Base-by-base conservation (phyloP, 208 protist genomes). In the Naegleria lovaniensis region DNA sequence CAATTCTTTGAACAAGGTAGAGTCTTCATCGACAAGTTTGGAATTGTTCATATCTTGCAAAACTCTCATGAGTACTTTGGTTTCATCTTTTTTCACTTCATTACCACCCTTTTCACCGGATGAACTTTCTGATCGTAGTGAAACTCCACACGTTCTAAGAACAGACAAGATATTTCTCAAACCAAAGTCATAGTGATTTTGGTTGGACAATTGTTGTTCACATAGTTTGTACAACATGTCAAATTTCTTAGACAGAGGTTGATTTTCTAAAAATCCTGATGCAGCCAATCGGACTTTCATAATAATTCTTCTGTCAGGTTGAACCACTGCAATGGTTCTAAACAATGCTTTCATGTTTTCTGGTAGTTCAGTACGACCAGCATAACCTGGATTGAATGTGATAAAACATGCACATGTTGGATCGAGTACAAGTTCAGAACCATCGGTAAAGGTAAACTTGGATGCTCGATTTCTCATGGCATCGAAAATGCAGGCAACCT, bases 281-380 rank as follows among this genome's bases (percentile, higher is more conserved):
- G 96, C 94, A 48, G 96, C 96, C 3, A 98, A 93, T 90, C 97
- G 96, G 11, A 97, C 96, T 39, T 93, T 89, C 91, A 98, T 97
- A 91, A 98, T 97, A 52, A 97, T 94, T 90, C 95, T 84, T 40
- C 93, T 90, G 91, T 98, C 95, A 41, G 97, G 97, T 59, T 97
- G 95, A 94, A 97, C 96, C 95, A 98, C 97, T 29, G 96, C 94
- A 38, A 98, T 95, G 43, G 92, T 92, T 55, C 96, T 92, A 92
- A 98, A 97, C 25, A 96, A 91, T 22, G 95, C 93, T 91, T 98
- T 98, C n/a, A 98, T 91, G 92, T 98, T 98, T 93, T 98, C 96
- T 33, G 96, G 97, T 33, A 98, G 93, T 91, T 97, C 95, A 90
- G 96, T 94, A 67, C 96, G 92, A 67, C 96, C 96, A 58, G 96